Conservation (phyloP, 164 flowering plant species). For the Malania oleifera region DNA sequence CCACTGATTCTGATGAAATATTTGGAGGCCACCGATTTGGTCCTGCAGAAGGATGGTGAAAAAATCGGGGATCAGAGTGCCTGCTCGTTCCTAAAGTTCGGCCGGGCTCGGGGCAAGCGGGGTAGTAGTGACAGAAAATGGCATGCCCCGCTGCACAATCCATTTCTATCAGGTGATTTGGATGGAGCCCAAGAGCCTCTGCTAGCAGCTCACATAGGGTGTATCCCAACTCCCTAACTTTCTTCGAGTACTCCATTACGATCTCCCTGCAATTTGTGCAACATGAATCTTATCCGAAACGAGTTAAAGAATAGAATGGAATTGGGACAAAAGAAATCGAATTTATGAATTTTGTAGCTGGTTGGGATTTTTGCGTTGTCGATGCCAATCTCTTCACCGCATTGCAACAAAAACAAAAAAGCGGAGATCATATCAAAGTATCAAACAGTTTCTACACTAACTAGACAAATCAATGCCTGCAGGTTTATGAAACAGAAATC, state of each 20-base stretch:
- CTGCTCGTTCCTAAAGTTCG: slow-evolving; percentile 12
- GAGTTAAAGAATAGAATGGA: no score
- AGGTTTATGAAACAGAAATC: no score
- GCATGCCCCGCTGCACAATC: slow-evolving; percentile 19
- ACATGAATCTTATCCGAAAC: no score
- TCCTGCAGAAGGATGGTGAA: slow-evolving; percentile 24
- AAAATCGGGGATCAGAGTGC: slow-evolving; percentile 20
- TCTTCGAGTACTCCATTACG: slow-evolving; percentile 20
- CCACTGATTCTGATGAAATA: slow-evolving; percentile 20
- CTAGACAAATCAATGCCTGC: no score
- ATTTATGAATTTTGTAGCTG: no score
- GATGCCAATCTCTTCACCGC: no score
- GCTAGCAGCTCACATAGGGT: slow-evolving; percentile 26
- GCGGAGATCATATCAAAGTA: no score
- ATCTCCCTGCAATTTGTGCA: no score
- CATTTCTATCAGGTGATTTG: slow-evolving; percentile 16
- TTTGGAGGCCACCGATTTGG: slow-evolving; percentile 26
- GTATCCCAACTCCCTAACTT: slow-evolving; percentile 17
- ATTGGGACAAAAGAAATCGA: no score
- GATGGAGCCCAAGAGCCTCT: slow-evolving; percentile 30
- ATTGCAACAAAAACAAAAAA: no score
- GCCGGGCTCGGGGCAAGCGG: slow-evolving; percentile 25
- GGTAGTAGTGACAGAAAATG: slow-evolving; percentile 16
- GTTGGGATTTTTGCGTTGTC: no score
- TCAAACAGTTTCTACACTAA: no score